Evolutionary conservation across 2,329 filamentous ascomycete species (phyloP).

Genomic region (Drechslerella coelobrocha): DNA sequence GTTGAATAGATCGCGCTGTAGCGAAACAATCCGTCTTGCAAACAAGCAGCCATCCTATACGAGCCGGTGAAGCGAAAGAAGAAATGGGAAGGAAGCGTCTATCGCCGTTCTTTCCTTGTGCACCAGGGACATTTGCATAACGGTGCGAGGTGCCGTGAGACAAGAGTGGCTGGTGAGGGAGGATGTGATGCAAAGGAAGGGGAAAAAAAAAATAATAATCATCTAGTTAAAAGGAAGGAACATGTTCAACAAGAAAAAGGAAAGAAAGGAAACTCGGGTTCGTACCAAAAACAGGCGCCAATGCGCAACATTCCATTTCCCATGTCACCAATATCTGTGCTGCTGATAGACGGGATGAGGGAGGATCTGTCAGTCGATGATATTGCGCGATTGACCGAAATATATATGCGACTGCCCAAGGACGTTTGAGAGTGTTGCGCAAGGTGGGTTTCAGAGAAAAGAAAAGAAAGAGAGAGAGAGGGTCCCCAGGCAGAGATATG

Average conservation of each 20-base stretch:
- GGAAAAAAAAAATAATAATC: constrained; percentile 11
- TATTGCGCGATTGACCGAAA: constrained; percentile 29
- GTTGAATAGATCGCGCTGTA: constrained; percentile 29
- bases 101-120: constrained; percentile 47
- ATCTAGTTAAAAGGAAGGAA: not conserved
- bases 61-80: constrained; percentile 29
- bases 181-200: constrained; percentile 20
- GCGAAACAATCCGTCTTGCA: constrained; percentile 42
- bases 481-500: constrained; percentile 14
- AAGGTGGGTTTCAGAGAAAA: constrained; percentile 28
- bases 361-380: constrained; percentile 21
- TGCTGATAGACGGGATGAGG: constrained; percentile 24
- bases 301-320: constrained; percentile 51
- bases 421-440: constrained; percentile 32
- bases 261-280: constrained; percentile 21
- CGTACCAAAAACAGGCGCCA: constrained; percentile 50
- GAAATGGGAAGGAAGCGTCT: constrained; percentile 39
- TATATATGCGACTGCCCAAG: constrained; percentile 19
- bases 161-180: constrained; percentile 50
- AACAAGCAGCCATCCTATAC: constrained; percentile 5
- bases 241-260: not conserved
- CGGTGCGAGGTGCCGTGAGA: constrained; percentile 44
- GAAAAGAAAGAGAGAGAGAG: constrained; percentile 24
- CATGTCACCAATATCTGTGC: constrained; percentile 47
- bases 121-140: constrained; percentile 45